phyloP scores from a whole-genome alignment of 345 rosid genomes.

The Clarkia xantiana region DNA sequence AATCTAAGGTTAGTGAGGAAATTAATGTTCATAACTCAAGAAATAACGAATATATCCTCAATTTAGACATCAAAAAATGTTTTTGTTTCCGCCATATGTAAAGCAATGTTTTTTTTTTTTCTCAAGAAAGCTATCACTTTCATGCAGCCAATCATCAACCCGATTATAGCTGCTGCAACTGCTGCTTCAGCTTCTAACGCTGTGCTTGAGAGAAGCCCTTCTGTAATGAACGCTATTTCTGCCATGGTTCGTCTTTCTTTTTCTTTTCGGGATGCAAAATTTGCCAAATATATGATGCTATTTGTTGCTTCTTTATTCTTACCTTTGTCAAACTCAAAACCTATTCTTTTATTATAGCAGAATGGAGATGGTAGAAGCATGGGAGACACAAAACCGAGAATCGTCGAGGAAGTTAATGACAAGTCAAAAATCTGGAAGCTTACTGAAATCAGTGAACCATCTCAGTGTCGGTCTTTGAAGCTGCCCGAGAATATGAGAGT shows the following conservation, averaged over 20 bases:
- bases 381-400: slow-evolving; percentile 41
- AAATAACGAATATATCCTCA: no score
- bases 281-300: slow-evolving; percentile 31
- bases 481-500: slow-evolving; percentile 48
- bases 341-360: not conserved
- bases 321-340: not conserved
- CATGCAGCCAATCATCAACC: slow-evolving; percentile 1
- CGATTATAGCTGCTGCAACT: slow-evolving; percentile 11
- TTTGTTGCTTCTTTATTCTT: slow-evolving; percentile 22
- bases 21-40: no score
- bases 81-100: no score
- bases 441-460: slow-evolving; percentile 64
- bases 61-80: no score
- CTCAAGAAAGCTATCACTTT: no score
- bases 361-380: slow-evolving; percentile 1
- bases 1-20: slow-evolving; percentile 31
- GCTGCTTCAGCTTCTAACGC: slow-evolving; percentile 4
- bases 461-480: slow-evolving; percentile 62
- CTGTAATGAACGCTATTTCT: not conserved
- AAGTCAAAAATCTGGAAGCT: slow-evolving; percentile 56
- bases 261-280: slow-evolving; percentile 30
- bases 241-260: not conserved
- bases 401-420: slow-evolving; percentile 45
- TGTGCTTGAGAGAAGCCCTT: not conserved
- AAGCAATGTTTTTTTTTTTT: no score